phyloP scores from a whole-genome alignment of 306 rosid genomes.

The Cajanus cajan region DNA sequence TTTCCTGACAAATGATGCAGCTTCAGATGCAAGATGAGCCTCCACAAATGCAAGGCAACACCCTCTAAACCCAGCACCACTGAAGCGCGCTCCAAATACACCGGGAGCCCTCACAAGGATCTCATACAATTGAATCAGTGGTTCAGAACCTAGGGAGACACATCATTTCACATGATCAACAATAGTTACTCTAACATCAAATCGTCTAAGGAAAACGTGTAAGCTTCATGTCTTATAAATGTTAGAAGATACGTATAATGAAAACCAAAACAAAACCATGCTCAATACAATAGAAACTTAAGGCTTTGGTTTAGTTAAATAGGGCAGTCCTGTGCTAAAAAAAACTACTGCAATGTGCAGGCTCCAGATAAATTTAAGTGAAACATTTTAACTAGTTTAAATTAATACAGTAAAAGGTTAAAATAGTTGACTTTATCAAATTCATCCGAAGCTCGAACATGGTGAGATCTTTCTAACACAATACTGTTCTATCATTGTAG shows the following conservation, averaged over 20 bases:
- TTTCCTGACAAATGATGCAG: slow-evolving; percentile 62
- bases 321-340: background rate
- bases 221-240: background rate
- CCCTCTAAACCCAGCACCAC: slow-evolving; percentile 98
- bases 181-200: slow-evolving; percentile 8
- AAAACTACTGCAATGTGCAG: background rate
- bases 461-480: background rate
- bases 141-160: slow-evolving; percentile 61
- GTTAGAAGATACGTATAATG: background rate
- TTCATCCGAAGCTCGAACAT: background rate
- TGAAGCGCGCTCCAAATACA: slow-evolving; percentile 84
- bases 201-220: background rate
- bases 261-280: slow-evolving; percentile 11
- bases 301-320: background rate
- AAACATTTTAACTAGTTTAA: too few relatives aligned
- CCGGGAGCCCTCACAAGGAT: slow-evolving; percentile 82
- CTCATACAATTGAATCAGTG: slow-evolving; percentile 75
- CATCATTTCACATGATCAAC: slow-evolving; percentile 20
- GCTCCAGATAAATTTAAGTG: background rate
- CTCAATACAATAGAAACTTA: background rate
- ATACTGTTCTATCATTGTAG: background rate
- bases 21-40: slow-evolving; percentile 60
- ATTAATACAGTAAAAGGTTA: too few relatives aligned
- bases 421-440: background rate
- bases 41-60: slow-evolving; percentile 91